These are phyloP conservation scores for Suillus occidentalis DNA, from an alignment of 768 basidiomycete species.

Conservation along the genomic window DNA sequence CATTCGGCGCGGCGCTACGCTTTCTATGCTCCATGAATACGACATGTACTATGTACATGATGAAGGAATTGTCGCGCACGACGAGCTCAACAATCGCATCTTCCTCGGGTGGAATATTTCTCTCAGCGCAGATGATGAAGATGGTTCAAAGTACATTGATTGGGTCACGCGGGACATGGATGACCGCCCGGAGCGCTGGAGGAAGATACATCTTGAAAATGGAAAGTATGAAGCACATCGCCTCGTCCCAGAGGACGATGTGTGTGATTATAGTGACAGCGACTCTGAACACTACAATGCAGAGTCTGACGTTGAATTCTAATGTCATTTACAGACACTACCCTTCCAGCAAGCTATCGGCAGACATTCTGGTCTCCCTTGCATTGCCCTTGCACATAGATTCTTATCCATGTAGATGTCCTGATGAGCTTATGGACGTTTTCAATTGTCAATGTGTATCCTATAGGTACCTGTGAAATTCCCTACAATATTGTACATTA, in stretches of 20 bases:
- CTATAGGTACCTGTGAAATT: not conserved
- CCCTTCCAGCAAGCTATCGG: not conserved
- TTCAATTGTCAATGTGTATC: not conserved
- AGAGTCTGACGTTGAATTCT: slow-evolving; percentile 5
- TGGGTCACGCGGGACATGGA: slow-evolving; percentile 41
- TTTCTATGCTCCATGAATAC: slow-evolving; percentile 56
- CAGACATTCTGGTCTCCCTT: not conserved
- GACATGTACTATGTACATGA: slow-evolving; percentile 54
- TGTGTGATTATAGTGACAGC: slow-evolving; percentile 33
- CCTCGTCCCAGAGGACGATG: slow-evolving; percentile 37
- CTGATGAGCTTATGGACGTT: not conserved
- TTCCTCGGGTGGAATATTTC: slow-evolving; percentile 72
- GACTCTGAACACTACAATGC: slow-evolving; percentile 43
- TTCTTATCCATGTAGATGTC: not conserved
- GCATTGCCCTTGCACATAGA: not conserved
- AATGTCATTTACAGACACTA: not conserved
- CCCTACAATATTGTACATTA: not conserved
- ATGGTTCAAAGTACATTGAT: slow-evolving; percentile 41
- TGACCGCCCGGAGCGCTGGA: slow-evolving; percentile 47
- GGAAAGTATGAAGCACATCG: slow-evolving; percentile 45
- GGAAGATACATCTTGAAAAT: slow-evolving; percentile 32
- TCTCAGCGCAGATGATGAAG: slow-evolving; percentile 42
- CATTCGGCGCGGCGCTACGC: slow-evolving; percentile 59
- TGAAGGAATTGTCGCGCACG: slow-evolving; percentile 52
- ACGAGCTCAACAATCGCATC: slow-evolving; percentile 44